Evolutionary conservation across 208 protist species (phyloP), one percentile per base, ranked within the genome.

Genomic region (Trypanosomatidae sp.): DNA sequence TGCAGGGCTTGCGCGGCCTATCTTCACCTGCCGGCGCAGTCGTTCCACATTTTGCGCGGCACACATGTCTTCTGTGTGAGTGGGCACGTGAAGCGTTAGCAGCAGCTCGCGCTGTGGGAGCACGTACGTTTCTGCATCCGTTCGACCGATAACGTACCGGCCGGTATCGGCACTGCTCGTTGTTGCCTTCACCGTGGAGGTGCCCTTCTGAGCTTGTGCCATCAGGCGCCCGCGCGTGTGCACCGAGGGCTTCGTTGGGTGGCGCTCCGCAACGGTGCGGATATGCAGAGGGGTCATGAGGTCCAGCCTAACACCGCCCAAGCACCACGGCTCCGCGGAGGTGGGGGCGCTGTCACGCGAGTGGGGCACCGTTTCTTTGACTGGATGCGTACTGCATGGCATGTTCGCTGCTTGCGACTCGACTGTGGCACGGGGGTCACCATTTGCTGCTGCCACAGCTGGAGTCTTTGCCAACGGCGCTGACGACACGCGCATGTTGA

Each of bases 21-120:
- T 30, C 17, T 69, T 64, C 25, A 69, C 77, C 71, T 91, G 88
- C 43, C 83, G 79, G 66, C 56, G 66, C 64, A 85, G 59, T 13
- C 91, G 83, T 7, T 84, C 79, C 22, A 77, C 55, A 69, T 94
- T 94, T 62, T 94, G 89, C 59, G 77, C 67, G 7, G 60, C 68
- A 65, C 88, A 93, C 78, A 91, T 80, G 22, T 58, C 49, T 22
- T 75, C 62, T 13, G 87, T 87, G 46, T 73, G 68, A 1, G 43
- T 46, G 5, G 91, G 91, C 28, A 88, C 84, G 69, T 87, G 70
- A 19, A 93, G 79, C 25, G 77, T 82, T 30, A 95, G 66, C 2
- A 94, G 78, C 12, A 95, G 80, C 62, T 95, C 91, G 46, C 88
- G 91, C 70, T 93, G 91, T 2, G 91, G 91, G 5, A 93, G 43